These are phyloP conservation scores for Blepharisma undulans DNA, from an alignment of 169 alveolate species.

Conservation along the genomic window DNA sequence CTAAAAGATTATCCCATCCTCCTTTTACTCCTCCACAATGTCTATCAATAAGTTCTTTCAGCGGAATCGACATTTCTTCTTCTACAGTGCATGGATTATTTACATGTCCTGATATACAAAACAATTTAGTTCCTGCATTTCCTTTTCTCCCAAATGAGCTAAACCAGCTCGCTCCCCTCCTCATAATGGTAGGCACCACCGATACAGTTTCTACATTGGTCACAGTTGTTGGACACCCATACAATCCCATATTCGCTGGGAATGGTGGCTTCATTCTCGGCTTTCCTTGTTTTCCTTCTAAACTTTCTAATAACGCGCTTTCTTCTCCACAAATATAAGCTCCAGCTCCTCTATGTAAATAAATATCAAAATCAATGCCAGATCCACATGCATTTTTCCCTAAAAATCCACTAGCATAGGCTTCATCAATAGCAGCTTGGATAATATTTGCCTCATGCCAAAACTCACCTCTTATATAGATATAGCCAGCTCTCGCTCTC, in stretches of 20 bases:
- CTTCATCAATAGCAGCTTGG: constrained; percentile 74
- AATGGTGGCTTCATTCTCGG: constrained; percentile 86
- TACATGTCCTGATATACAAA: constrained; percentile 79
- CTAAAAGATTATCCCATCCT: constrained; percentile 80
- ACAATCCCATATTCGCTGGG: constrained; percentile 86
- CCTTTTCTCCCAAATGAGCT: constrained; percentile 69
- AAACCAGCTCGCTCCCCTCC: constrained; percentile 81
- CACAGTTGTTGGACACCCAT: constrained; percentile 85
- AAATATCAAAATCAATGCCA: constrained; percentile 81
- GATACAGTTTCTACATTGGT: constrained; percentile 85
- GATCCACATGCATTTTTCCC: constrained; percentile 84
- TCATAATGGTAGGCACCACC: constrained; percentile 79
- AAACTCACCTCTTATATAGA: constrained; percentile 81
- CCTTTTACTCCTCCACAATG: constrained; percentile 88
- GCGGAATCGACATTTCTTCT: constrained; percentile 83
- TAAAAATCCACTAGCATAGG: constrained; percentile 70
- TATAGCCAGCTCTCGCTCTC: constrained; percentile 85
- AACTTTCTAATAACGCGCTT: constrained; percentile 75
- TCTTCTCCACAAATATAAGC: constrained; percentile 87
- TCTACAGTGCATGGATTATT: constrained; percentile 83
- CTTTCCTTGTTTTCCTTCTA: constrained; percentile 82
- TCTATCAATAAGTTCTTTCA: constrained; percentile 75
- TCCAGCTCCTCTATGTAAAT: constrained; percentile 80
- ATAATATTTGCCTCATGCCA: constrained; percentile 72
- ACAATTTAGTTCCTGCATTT: constrained; percentile 76